A percentile compares a stretch with the other conserved stretches of the same genome.
Conservation (phyloP, 805 yeast species). For the Candida jianshihensis region DNA sequence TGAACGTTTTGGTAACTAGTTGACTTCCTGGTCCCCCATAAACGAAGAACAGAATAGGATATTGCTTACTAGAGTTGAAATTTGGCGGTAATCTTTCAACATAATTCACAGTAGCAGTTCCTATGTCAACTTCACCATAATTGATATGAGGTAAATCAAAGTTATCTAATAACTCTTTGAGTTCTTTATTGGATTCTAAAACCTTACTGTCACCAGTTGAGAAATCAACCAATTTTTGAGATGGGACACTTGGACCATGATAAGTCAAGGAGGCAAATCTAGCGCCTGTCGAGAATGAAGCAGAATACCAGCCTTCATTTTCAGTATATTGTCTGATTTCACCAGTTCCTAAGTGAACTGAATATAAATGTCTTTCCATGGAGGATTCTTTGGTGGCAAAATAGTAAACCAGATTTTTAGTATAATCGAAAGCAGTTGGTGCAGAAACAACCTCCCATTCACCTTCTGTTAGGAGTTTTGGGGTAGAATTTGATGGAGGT, state of each 20-base stretch:
- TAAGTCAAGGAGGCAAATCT: conserved; percentile 66
- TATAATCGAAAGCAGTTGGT: conserved; percentile 53
- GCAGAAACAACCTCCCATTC: conserved; percentile 87
- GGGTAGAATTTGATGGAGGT: conserved; percentile 53
- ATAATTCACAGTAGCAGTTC: conserved; percentile 46
- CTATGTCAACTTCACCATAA: conserved; percentile 48
- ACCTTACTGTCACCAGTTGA: conserved; percentile 26
- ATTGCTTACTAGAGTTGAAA: conserved; percentile 47
- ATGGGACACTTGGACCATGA: conserved; percentile 74
- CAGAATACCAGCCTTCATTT: conserved; percentile 59
- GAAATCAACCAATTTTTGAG: conserved; percentile 62
- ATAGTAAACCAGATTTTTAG: conserved; percentile 46
- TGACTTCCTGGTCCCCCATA: conserved; percentile 98
- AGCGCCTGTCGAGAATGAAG: conserved; percentile 74
- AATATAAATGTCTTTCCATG: conserved; percentile 76
- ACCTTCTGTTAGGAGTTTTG: conserved; percentile 62
- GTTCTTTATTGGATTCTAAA: conserved; percentile 34
- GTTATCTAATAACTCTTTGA: conserved; percentile 30
- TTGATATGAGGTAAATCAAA: conserved; percentile 52
- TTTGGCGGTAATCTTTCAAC: conserved; percentile 72
- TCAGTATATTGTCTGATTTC: conserved; percentile 28
- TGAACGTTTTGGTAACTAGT: conserved; percentile 56
- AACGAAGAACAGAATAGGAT: conserved; percentile 83
- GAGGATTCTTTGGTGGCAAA: conserved; percentile 72
- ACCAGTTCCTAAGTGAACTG: conserved; percentile 48